Percentiles rank a stretch among this genome's conserved stretches.
Evolutionary conservation across 352 stramenopile genomes (phyloP).

Genomic region (Phytopythium delawarense): DNA sequence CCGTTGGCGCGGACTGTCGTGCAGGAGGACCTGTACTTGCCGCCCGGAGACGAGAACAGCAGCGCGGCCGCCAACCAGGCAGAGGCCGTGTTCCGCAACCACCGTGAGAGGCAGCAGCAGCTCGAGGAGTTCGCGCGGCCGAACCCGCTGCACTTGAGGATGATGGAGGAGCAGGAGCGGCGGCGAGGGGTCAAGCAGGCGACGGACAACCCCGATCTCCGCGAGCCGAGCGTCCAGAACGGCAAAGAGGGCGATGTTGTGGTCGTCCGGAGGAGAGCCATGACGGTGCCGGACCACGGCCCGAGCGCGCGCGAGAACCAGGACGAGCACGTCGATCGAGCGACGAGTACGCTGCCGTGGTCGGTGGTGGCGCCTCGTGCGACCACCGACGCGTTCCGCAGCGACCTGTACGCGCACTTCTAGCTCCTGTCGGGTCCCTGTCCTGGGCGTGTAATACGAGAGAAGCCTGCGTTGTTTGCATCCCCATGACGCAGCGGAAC

Average conservation of each 20-base stretch:
- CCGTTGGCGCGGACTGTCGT: slow-evolving; percentile 3
- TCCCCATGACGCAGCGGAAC: background rate
- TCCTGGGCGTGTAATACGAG: background rate
- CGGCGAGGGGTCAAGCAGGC: background rate
- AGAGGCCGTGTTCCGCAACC: background rate
- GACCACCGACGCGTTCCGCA: slow-evolving; percentile 17
- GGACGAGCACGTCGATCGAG: background rate
- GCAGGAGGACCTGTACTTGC: slow-evolving; percentile 3
- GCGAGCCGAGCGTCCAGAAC: background rate
- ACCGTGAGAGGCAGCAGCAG: slow-evolving; percentile 6
- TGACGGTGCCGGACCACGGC: background rate
- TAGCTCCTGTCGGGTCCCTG: slow-evolving; percentile 5
- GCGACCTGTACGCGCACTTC: slow-evolving; percentile 28
- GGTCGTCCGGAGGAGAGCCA: background rate
- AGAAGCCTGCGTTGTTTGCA: slow-evolving; percentile 2
- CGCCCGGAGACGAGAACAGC: background rate
- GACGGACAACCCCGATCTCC: background rate
- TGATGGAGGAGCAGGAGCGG: slow-evolving; percentile 13
- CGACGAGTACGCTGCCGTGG: background rate
- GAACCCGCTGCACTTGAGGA: slow-evolving; percentile 2
- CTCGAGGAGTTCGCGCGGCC: slow-evolving; percentile 2
- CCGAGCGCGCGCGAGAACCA: background rate
- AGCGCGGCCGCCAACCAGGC: background rate
- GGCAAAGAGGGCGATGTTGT: background rate
- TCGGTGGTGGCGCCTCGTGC: background rate